These are phyloP conservation scores for Plantago coronopus DNA, from an alignment of 305 asterid genomes.

Conservation along the genomic window DNA sequence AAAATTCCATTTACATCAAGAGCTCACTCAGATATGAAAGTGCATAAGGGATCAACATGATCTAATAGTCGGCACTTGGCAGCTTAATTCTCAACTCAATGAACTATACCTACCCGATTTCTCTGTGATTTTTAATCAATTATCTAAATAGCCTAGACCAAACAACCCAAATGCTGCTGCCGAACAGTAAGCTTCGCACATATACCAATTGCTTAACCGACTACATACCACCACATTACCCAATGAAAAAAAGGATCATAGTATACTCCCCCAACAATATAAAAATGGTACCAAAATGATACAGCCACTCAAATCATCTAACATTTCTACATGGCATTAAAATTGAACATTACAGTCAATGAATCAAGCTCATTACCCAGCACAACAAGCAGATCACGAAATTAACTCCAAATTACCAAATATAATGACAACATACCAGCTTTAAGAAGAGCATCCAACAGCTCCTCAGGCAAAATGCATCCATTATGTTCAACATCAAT, in stretches of 20 bases:
- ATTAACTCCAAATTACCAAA: not conserved
- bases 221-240: not conserved
- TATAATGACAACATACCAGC: conserved; percentile 59
- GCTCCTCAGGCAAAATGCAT: conserved; percentile 95
- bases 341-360: not conserved
- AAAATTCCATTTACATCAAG: not conserved
- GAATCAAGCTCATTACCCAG: not conserved
- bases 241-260: not conserved
- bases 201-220: not conserved
- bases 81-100: not conserved
- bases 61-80: no score
- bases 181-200: no score
- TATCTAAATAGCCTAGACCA: no score
- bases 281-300: not conserved
- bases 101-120: no score
- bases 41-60: no score
- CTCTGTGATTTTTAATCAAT: no score
- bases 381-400: not conserved
- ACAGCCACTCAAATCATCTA: not conserved
- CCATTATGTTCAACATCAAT: conserved; percentile 98
- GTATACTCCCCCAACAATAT: not conserved
- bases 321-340: not conserved
- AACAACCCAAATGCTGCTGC: not conserved
- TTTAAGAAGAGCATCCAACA: conserved; percentile 91
- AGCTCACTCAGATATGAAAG: not conserved